A percentile compares a stretch with the other conserved stretches of the same genome.
These are phyloP conservation scores for Debaryomyces singareniensis DNA, from an alignment of 1,139 yeast species.

Conservation along the genomic window DNA sequence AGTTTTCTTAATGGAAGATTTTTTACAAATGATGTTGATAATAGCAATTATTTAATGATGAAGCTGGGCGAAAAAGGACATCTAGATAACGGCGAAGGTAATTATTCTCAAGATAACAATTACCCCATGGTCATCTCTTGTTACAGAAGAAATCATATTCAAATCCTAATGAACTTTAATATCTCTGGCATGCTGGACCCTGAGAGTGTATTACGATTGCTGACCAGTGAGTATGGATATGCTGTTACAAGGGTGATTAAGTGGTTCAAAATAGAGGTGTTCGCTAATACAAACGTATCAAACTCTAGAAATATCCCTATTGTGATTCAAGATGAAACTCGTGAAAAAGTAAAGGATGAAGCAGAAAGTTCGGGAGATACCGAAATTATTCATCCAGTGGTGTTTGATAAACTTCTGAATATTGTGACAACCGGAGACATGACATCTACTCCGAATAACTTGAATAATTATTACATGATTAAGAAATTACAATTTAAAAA, in stretches of 20 bases:
- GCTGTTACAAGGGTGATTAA: slow-evolving; percentile 30
- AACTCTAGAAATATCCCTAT: slow-evolving; percentile 26
- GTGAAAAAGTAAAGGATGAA: slow-evolving; percentile 13
- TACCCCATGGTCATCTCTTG: slow-evolving; percentile 31
- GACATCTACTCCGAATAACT: slow-evolving; percentile 14
- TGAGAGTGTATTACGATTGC: slow-evolving; percentile 23
- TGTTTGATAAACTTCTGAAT: slow-evolving; percentile 17
- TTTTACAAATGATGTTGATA: slow-evolving; percentile 38
- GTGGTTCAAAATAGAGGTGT: slow-evolving; percentile 34
- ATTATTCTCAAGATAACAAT: slow-evolving; percentile 3
- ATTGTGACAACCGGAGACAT: slow-evolving; percentile 26
- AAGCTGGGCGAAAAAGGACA: slow-evolving; percentile 10
- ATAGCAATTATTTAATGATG: slow-evolving; percentile 27
- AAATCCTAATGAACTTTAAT: slow-evolving; percentile 29
- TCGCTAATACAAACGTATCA: slow-evolving; percentile 29
- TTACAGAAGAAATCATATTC: slow-evolving; percentile 41
- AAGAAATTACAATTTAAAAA: slow-evolving; percentile 51
- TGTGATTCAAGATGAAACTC: slow-evolving; percentile 20
- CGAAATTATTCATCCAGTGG: slow-evolving; percentile 16
- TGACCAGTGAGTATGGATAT: slow-evolving; percentile 31
- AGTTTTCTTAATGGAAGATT: slow-evolving; percentile 41
- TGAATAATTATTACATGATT: slow-evolving; percentile 30
- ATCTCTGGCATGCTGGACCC: slow-evolving; percentile 22
- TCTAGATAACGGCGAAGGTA: slow-evolving; percentile 1
- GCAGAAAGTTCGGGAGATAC: slow-evolving; percentile 11